Base-by-base conservation (phyloP, 1,284 basidiomycete species). In the Moniliella sp. region DNA sequence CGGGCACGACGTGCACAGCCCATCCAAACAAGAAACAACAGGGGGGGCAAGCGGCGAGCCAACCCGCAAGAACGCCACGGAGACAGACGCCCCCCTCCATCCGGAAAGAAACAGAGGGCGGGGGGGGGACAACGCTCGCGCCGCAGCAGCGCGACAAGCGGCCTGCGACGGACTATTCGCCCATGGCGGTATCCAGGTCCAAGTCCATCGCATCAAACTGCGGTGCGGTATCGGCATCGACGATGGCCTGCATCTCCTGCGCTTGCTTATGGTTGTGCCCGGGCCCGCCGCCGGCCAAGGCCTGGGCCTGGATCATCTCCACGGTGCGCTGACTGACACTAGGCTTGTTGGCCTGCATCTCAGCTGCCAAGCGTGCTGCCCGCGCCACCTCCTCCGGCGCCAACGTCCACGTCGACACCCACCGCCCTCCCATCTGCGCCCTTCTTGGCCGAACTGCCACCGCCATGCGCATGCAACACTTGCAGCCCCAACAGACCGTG, bases 401-500 rank as follows among this genome's bases (percentile, higher is more conserved):
- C 12, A 57, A 40, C 10, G 50, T 55, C 36, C 46, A 45, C 13
- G 54, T 57, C 25, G 45, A 49, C 25, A 57, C 45, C 45, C 3
- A 48, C 45, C 9, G 54, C 48, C n/a, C 48, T 49, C 3, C 54
- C 54, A 9, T 48, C 51, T 4, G 48, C 30, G 29, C 56, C 53
- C 15, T 50, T 49, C 42, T 54, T 53, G 36, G 54, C 54, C 29
- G 45, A 46, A 4, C 50, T 46, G 19, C 50, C 52, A 13, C 54
- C 54, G 15, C 52, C 54, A 9, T 48, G 45, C n/a, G 54, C 44
- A 32, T 51, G 49, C 16, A 57, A 37, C 8, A 57, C 43, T 34
- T 52, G 48, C 36, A 56, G 36, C 15, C 58, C 45, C 64, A 63
- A 19, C 46, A 50, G 5, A 62, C 61, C 37, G 62, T 94, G 88